Evolutionary conservation across 2,329 filamentous ascomycete genomes (phyloP), one percentile per base, ranked within the genome.

Genomic region (Cercospora berteroae): DNA sequence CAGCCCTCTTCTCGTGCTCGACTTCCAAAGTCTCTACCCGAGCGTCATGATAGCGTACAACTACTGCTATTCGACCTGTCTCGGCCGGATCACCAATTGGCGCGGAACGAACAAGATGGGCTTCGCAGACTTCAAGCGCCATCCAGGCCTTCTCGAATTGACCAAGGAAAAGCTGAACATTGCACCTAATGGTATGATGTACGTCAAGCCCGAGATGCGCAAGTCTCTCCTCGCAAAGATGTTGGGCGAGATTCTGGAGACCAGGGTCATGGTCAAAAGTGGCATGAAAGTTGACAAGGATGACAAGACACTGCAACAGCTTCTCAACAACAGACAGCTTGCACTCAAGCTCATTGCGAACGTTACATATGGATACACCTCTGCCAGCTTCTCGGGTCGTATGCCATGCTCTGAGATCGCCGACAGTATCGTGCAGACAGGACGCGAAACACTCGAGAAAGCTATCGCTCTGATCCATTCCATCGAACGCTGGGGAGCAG

Each of bases 41-140:
- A 97, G 94, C 79, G 90, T 98, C 68, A 97, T 99, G 93, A 98
- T 99, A 76, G 95, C 95, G 0, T 98, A 99, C 82, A 99, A 99
- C 75, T 95, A 97, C 77, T 99, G 95, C 81, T 99, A 99, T 77
- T 98, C 95, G 0, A 99, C 95, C 0, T 99, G 94, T 73, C 84
- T 98, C 0, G 95, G 95, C 0, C 88, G 95, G 31, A 89, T 97
- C 44, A 87, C 89, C 29, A 88, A 89, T 73, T 97, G 94, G 94
- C 88, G 93, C n/a, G 94, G 93, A 2, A 88, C 87, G 31, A 94
- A 93, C 81, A 97, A 98, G 80, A 93, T 99, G 90, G 95, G 95
- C 0, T 97, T 98, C 77, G 88, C 89, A 29, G 90, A 97, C 69
- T 98, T 96, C 79, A 85, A 90, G 70, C 88, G 95, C 25, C 88